These are phyloP conservation scores for Penicillium italicum DNA, from an alignment of 2,329 filamentous ascomycete species.

Conservation along the genomic window DNA sequence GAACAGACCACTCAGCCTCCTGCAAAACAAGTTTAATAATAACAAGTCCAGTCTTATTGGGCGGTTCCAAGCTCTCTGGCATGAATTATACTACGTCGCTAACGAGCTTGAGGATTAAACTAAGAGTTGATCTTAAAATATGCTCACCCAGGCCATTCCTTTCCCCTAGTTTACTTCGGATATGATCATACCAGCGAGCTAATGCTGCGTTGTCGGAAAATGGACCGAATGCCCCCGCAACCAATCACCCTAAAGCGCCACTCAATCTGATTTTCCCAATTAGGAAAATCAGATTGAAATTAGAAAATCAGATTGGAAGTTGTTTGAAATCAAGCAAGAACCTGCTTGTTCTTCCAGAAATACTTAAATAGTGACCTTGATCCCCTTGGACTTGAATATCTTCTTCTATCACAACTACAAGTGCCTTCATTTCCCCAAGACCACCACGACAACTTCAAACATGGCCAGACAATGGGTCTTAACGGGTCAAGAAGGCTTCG, in stretches of 20 bases:
- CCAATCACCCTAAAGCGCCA: not conserved
- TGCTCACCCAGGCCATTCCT: not conserved
- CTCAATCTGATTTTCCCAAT: slow-evolving; percentile 1
- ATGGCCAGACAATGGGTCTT: slow-evolving; percentile 36
- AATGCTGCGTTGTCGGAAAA: not conserved
- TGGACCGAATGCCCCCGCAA: not conserved
- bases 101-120: not conserved
- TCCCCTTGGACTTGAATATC: not conserved
- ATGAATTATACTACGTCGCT: not conserved
- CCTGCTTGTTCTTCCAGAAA: not conserved
- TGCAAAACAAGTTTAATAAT: not conserved
- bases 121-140: not conserved
- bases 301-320: not conserved
- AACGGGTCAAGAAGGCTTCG: slow-evolving; percentile 35
- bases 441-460: not conserved
- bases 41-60: not conserved
- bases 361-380: not conserved
- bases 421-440: not conserved
- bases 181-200: not conserved
- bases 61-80: not conserved
- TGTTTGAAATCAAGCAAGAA: not conserved
- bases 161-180: not conserved
- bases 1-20: slow-evolving; percentile 6
- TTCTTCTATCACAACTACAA: not conserved
- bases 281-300: not conserved